Evolutionary conservation across 306 rosid species (phyloP), one percentile per base, ranked within the genome.

Genomic region (Hippophae rhamnoides): DNA sequence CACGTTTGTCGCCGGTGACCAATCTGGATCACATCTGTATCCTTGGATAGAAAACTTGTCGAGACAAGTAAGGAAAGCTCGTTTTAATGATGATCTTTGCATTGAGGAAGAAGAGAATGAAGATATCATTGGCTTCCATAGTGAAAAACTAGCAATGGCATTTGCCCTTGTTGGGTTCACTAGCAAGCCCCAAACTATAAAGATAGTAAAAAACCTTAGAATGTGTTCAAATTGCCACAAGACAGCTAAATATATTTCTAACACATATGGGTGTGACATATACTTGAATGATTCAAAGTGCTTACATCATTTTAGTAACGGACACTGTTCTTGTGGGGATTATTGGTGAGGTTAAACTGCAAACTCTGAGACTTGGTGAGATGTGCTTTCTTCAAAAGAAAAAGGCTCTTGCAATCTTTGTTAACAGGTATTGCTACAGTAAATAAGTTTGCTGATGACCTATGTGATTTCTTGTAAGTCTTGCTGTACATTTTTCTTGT

Each of bases 301-400:
- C 66, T 79, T 85, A 41, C 99, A 92, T 76, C 87, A 86, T 78
- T 87, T 92, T 61, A 76, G 79, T 58, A 76, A 82, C 13, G 99
- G 96, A 9, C 79, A 63, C 52, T 92, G 99, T 78, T 92, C 98
- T 71, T 87, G 99, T 76, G 72, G 71, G 56, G 95, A 92, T 75
- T 92, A 85, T 64, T 92, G 99, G 99, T 88, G 88, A 71, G 62
- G 44, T 40, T 6, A 41, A 13, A 10, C 5, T 56, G 56, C 18
- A 38, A 11, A 53, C 9, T 47, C 43, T 18, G 55, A 41, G 52
- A 59, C 31, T 25, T 68, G 62, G 6, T 43, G 42, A 47, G 53
- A 27, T 67, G 31, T 6, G 25, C 42, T 57, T 57, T 23, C 54
- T 45, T 43, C 9, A 38, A 60, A 62, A 47, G 7, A 10, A 52